Conservation (phyloP, 352 stramenopile species). For the Globisporangium apiculatum region DNA sequence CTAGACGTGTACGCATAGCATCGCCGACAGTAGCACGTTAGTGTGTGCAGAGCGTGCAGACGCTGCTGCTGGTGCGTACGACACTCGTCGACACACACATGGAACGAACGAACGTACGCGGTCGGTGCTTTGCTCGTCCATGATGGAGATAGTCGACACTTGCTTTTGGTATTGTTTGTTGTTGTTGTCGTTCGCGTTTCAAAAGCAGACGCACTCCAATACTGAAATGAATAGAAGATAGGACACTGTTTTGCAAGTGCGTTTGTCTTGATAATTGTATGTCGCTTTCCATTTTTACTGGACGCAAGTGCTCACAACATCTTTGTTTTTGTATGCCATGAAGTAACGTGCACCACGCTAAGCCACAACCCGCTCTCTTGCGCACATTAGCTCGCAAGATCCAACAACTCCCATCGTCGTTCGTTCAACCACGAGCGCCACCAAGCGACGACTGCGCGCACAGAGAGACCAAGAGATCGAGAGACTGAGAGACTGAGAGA, state of each 20-base stretch:
- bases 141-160: neutral
- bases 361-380: neutral
- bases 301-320: neutral
- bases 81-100: neutral
- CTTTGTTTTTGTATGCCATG: neutral
- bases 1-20: conserved; percentile 10
- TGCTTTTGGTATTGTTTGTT: too few relatives aligned
- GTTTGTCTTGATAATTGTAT: too few relatives aligned
- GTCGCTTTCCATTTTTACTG: neutral
- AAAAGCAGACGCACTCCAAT: too few relatives aligned
- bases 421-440: neutral
- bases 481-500: neutral
- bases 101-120: conserved; percentile 1
- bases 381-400: neutral
- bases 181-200: too few relatives aligned
- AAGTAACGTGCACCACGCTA: neutral
- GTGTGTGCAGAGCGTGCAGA: neutral
- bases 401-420: neutral
- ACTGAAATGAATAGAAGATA: too few relatives aligned
- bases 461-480: too few relatives aligned
- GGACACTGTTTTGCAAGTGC: too few relatives aligned
- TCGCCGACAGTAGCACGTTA: neutral
- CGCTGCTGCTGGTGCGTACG: neutral
- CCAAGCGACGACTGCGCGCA: neutral
- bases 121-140: conserved; percentile 7